Percentiles rank a stretch among this genome's conserved stretches.
These are phyloP conservation scores for Melaleuca quinquenervia DNA, from an alignment of 345 rosid genomes.

Conservation along the genomic window DNA sequence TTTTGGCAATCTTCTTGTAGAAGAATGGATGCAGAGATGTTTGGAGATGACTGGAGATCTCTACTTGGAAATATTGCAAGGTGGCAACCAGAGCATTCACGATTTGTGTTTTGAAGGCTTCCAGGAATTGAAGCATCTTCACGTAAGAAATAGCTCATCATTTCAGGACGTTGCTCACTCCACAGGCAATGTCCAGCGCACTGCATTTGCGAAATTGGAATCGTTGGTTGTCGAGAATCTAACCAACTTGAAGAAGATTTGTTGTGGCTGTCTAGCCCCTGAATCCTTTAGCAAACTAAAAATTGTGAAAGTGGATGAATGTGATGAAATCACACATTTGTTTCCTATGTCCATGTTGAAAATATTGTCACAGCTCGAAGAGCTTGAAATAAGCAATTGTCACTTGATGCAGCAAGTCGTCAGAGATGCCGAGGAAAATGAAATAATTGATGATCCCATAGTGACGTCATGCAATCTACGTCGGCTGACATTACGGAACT, in stretches of 20 bases:
- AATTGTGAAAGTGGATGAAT: background rate
- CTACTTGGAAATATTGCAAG: background rate
- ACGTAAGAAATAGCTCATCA: background rate
- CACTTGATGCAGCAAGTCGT: rapidly evolving
- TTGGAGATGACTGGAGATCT: background rate
- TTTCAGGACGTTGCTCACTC: background rate
- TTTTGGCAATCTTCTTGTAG: no score
- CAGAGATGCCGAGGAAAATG: rapidly evolving
- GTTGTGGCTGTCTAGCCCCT: background rate
- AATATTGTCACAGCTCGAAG: background rate
- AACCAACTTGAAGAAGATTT: slow-evolving; percentile 10
- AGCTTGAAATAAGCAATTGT: rapidly evolving
- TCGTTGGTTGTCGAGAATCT: slow-evolving; percentile 1
- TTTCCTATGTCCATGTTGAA: background rate
- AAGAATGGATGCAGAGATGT: background rate
- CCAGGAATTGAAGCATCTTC: slow-evolving; percentile 6
- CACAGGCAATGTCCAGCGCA: rapidly evolving
- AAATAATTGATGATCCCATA: rapidly evolving
- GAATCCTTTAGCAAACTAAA: background rate
- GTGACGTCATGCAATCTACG: background rate
- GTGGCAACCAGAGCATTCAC: background rate
- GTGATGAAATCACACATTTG: background rate
- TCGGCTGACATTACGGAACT: background rate
- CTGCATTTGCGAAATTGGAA: slow-evolving; percentile 5
- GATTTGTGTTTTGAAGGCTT: background rate